Evolutionary conservation across 805 yeast species (phyloP).

Genomic region (Jamesozyma gamospora): DNA sequence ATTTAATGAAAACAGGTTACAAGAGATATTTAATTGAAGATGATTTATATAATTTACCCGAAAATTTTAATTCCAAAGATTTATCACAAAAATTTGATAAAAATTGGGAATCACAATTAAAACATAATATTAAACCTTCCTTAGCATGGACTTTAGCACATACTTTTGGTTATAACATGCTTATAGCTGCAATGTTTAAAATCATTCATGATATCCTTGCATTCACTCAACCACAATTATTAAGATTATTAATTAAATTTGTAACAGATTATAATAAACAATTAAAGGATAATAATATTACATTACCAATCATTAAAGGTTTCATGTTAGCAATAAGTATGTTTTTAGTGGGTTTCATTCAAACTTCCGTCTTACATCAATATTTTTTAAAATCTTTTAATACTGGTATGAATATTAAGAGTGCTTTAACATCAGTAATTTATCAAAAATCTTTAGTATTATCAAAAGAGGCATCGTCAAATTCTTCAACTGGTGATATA

Average conservation of each 20-base stretch:
- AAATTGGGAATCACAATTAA: conserved; percentile 52
- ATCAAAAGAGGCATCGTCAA: conserved; percentile 61
- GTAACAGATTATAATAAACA: conserved; percentile 39
- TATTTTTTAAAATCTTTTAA: conserved; percentile 68
- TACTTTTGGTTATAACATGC: conserved; percentile 67
- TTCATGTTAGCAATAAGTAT: conserved; percentile 64
- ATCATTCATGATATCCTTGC: conserved; percentile 67
- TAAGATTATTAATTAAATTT: conserved; percentile 53
- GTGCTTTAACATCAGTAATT: conserved; percentile 56
- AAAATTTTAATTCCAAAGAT: conserved; percentile 44
- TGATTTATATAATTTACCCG: conserved; percentile 77
- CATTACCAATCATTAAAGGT: conserved; percentile 61
- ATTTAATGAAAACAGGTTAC: conserved; percentile 70
- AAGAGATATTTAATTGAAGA: conserved; percentile 39
- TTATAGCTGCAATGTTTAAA: conserved; percentile 65
- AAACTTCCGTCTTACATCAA: conserved; percentile 69
- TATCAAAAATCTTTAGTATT: conserved; percentile 59
- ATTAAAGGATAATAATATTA: conserved; percentile 10
- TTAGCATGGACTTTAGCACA: conserved; percentile 49
- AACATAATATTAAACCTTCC: conserved; percentile 37
- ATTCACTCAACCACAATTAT: conserved; percentile 78
- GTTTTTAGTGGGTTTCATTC: conserved; percentile 69
- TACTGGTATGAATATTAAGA: conserved; percentile 65
- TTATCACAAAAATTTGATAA: conserved; percentile 41
- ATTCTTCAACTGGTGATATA: conserved; percentile 81